phyloP scores from a whole-genome alignment of 2,329 filamentous ascomycete species.

The Plenodomus biglobosus region DNA sequence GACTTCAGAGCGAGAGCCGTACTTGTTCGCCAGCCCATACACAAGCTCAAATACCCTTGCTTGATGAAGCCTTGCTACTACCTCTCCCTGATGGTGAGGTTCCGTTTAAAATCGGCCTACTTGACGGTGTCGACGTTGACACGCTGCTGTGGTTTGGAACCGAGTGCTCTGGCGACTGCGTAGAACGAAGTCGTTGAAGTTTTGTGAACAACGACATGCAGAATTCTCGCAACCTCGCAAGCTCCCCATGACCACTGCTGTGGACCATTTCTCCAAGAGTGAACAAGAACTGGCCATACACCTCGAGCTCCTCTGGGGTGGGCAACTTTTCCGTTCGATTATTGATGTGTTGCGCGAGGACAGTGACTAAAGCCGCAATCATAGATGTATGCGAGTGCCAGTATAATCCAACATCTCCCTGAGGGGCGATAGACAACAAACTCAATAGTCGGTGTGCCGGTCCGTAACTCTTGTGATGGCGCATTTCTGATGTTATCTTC shows the following conservation, averaged over 20 bases:
- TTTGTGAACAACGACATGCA: slow-evolving; percentile 18
- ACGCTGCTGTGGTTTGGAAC: not conserved
- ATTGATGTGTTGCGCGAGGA: slow-evolving; percentile 22
- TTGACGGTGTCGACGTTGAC: too few relatives aligned
- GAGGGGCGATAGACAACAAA: slow-evolving; percentile 19
- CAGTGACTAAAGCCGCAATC: slow-evolving; percentile 25
- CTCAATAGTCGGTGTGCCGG: slow-evolving; percentile 21
- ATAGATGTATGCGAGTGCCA: slow-evolving; percentile 13
- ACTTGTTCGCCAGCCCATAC: too few relatives aligned
- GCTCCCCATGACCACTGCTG: slow-evolving; percentile 12
- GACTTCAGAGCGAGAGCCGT: too few relatives aligned
- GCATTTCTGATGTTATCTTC: slow-evolving; percentile 12
- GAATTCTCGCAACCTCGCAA: slow-evolving; percentile 14
- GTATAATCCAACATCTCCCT: slow-evolving; percentile 23
- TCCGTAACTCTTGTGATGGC: slow-evolving; percentile 15
- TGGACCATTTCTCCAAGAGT: slow-evolving; percentile 13
- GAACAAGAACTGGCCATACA: slow-evolving; percentile 12
- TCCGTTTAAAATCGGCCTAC: not conserved
- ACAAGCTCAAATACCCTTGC: too few relatives aligned
- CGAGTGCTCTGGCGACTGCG: not conserved
- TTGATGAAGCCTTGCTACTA: too few relatives aligned
- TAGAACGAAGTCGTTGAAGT: slow-evolving; percentile 10
- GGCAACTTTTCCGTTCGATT: slow-evolving; percentile 6
- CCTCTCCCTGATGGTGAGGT: not conserved
- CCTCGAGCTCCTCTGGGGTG: slow-evolving; percentile 7